Evolutionary conservation across 2,329 filamentous ascomycete species (phyloP), one percentile per base, ranked within the genome.

Genomic region (Whalleya microplaca): DNA sequence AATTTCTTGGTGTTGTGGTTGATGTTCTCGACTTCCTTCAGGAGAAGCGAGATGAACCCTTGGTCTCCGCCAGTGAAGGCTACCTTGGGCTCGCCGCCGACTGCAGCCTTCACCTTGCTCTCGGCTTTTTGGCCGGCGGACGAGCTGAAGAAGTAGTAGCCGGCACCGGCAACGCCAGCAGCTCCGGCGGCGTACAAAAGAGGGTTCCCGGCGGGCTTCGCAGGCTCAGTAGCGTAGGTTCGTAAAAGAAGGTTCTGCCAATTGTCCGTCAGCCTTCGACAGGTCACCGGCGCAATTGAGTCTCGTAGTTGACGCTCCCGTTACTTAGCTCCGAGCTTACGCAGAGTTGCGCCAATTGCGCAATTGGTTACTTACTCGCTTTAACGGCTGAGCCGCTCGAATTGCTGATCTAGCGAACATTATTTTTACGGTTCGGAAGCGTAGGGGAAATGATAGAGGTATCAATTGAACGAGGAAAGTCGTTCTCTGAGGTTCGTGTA

Each of bases 1-100:
- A 98, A 82, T 68, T 85, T 88, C 86, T 98, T 98, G 68, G 92
- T 96, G 82, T 98, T 98, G 83, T 93, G 90, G 81, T 92, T 97
- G 78, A 97, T 77, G 45, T 81, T 77, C 77, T 96, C 89, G 48
- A 92, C 84, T 53, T 88, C 86, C 54, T 91, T 85, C 54, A 98
- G 82, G 78, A 90, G 87, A 66, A 98, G 83, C 61, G 86, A 87
- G 62, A 97, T 75, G 77, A 92, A 98, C 65, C 92, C 93, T 77
- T 97, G 92, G 60, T 96, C 91, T 64, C 91, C 92, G 64, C 94
- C 93, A 32, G 84, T 90, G 74, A 98, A 81, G 44, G 84, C 77
- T 72, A 78, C 77, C 70, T 79, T 77, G 48, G 73, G 71, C 52
- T 73, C 74, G 37, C 72, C 74, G 42, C 75, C 54, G 21, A 73